Conservation (phyloP, 2,329 filamentous ascomycete species). For the Arthroderma uncinatum region DNA sequence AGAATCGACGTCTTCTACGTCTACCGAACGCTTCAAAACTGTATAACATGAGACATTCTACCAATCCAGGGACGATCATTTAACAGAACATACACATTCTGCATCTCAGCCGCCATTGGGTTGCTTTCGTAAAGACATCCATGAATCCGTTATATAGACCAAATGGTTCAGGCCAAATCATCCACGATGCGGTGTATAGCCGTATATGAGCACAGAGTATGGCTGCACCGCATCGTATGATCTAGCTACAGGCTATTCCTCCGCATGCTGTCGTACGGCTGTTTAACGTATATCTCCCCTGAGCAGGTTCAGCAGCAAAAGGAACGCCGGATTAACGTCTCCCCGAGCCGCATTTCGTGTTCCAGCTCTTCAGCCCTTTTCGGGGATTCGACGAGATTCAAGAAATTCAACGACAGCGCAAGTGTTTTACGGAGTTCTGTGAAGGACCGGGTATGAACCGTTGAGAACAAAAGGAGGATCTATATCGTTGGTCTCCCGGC, state of each 20-base stretch:
- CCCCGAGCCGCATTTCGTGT: not conserved
- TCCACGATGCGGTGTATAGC: no score
- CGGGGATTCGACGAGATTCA: not conserved
- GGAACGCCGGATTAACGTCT: not conserved
- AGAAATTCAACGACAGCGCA: not conserved
- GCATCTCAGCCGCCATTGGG: no score
- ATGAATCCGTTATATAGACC: no score
- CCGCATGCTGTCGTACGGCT: no score
- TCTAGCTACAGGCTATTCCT: no score
- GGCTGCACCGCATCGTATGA: no score
- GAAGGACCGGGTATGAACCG: conserved; percentile 6
- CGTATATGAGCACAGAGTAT: no score
- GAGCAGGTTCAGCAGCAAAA: no score
- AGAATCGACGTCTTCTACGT: not conserved
- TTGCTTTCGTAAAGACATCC: no score
- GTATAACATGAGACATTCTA: not conserved
- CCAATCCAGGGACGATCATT: not conserved
- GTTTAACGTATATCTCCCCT: no score
- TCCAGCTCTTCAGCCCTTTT: not conserved
- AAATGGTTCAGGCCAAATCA: no score
- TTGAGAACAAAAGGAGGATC: conserved; percentile 4
- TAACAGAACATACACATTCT: no score
- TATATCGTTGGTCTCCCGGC: conserved; percentile 1
- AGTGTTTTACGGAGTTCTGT: conserved; percentile 2
- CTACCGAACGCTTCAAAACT: not conserved